Percentiles rank a stretch among this genome's conserved stretches.
Evolutionary conservation across 2,329 filamentous ascomycete genomes (phyloP).

Genomic region (Neobulgaria alba): DNA sequence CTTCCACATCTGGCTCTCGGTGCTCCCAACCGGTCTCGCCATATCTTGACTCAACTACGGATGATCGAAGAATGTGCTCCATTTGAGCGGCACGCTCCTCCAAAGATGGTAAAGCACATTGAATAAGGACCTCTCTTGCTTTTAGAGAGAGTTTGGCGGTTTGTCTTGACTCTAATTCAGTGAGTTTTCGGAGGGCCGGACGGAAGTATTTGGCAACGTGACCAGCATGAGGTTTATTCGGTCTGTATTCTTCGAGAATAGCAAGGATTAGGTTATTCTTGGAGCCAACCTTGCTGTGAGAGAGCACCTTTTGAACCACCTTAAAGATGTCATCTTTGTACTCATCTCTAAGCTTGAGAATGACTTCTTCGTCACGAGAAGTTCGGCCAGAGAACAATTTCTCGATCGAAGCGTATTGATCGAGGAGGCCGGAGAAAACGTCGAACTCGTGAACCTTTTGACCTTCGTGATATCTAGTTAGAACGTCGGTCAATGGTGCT

Average conservation of each 20-base stretch:
- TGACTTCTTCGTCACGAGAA: conserved; percentile 83
- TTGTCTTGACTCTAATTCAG: conserved; percentile 77
- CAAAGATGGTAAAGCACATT: conserved; percentile 89
- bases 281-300: conserved; percentile 81
- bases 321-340: conserved; percentile 85
- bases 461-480: conserved; percentile 75
- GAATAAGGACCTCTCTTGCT: conserved; percentile 93
- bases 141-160: conserved; percentile 94
- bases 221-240: conserved; percentile 84
- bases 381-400: conserved; percentile 78
- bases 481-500: conserved; percentile 66
- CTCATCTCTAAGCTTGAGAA: conserved; percentile 88
- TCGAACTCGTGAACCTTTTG: conserved; percentile 84
- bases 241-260: conserved; percentile 87
- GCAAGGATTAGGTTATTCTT: conserved; percentile 93
- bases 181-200: conserved; percentile 71
- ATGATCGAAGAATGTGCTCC: conserved; percentile 95
- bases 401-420: conserved; percentile 77
- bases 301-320: conserved; percentile 83
- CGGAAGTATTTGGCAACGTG: conserved; percentile 86
- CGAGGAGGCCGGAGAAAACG: conserved; percentile 70
- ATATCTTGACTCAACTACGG: conserved; percentile 93
- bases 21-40: conserved; percentile 97
- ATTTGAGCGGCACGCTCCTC: conserved; percentile 94
- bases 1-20: conserved; percentile 78